These are phyloP conservation scores for Anastatica hierochuntica DNA, from an alignment of 345 rosid species.

Conservation along the genomic window DNA sequence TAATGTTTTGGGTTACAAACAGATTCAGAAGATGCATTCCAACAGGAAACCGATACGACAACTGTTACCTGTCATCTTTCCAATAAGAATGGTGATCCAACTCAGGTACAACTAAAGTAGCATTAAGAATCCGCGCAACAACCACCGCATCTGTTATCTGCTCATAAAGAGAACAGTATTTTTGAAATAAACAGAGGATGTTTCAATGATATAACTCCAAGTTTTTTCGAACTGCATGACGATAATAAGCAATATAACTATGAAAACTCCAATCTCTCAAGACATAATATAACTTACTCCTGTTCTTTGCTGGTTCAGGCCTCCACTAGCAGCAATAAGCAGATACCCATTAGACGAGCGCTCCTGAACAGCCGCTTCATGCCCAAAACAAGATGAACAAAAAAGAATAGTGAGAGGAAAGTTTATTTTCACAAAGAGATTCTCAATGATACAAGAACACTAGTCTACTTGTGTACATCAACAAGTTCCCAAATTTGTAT, in stretches of 20 bases:
- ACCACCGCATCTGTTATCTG: slow-evolving; percentile 98
- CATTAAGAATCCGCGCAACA: slow-evolving; percentile 90
- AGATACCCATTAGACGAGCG: slow-evolving; percentile 76
- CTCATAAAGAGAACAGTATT: slow-evolving; percentile 2
- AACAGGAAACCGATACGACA: neutral
- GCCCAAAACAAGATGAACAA: slow-evolving; percentile 17
- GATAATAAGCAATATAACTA: no score
- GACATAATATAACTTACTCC: slow-evolving; percentile 57
- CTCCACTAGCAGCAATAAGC: slow-evolving; percentile 98
- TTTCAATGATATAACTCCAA: neutral
- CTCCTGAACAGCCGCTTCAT: slow-evolving; percentile 57
- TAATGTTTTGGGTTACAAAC: neutral
- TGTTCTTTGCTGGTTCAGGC: slow-evolving; percentile 96
- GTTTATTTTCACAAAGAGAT: neutral
- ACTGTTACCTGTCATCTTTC: slow-evolving; percentile 82
- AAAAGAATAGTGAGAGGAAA: neutral
- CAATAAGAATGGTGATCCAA: slow-evolving; percentile 94
- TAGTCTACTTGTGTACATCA: neutral
- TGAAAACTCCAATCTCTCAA: no score
- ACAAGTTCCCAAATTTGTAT: neutral
- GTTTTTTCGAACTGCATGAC: no score
- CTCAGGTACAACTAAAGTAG: slow-evolving; percentile 89
- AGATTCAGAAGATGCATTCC: neutral
- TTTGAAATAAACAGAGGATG: neutral
- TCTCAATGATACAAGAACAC: neutral